These are phyloP conservation scores for Penicillium sp. DNA, from an alignment of 2,329 filamentous ascomycete genomes.

Conservation along the genomic window DNA sequence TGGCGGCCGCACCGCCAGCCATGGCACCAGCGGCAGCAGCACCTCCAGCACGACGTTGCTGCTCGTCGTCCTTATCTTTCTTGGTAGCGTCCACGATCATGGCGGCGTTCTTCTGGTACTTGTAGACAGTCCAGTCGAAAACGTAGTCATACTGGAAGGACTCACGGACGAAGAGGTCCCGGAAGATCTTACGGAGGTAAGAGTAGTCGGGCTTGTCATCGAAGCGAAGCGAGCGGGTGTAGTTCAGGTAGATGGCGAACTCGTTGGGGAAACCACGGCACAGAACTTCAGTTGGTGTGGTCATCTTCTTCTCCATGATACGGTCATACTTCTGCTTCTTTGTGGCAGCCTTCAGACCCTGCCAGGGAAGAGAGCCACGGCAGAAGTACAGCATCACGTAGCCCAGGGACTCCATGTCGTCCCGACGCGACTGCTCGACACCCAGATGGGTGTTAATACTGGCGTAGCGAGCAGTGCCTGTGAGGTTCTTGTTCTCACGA, in stretches of 20 bases:
- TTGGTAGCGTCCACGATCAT: constrained; percentile 81
- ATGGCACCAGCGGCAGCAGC: constrained; percentile 59
- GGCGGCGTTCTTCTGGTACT: constrained; percentile 99
- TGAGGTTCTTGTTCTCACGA: constrained; percentile 99
- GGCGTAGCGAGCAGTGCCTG: constrained; percentile 95
- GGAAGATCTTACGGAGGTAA: constrained; percentile 99
- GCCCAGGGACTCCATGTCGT: constrained; percentile 98
- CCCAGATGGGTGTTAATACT: constrained; percentile 98
- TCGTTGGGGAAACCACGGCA: constrained; percentile 99
- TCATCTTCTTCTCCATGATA: constrained; percentile 99
- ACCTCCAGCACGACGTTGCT: constrained; percentile 64
- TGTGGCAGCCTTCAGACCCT: constrained; percentile 95
- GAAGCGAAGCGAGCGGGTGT: constrained; percentile 96
- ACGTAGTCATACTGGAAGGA: constrained; percentile 99
- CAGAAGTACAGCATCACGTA: constrained; percentile 99
- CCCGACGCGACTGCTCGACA: constrained; percentile 97
- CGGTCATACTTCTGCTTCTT: constrained; percentile 99
- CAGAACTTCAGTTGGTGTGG: constrained; percentile 94
- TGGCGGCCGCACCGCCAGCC: constrained; percentile 58
- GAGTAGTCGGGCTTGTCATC: constrained; percentile 99
- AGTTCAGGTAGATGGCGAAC: constrained; percentile 99
- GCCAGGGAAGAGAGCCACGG: constrained; percentile 97
- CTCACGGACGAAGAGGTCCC: constrained; percentile 96
- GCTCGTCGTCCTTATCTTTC: constrained; percentile 70
- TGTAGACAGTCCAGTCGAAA: constrained; percentile 99